Evolutionary conservation across 345 rosid species (phyloP).

Genomic region (Rhizophora mangle): DNA sequence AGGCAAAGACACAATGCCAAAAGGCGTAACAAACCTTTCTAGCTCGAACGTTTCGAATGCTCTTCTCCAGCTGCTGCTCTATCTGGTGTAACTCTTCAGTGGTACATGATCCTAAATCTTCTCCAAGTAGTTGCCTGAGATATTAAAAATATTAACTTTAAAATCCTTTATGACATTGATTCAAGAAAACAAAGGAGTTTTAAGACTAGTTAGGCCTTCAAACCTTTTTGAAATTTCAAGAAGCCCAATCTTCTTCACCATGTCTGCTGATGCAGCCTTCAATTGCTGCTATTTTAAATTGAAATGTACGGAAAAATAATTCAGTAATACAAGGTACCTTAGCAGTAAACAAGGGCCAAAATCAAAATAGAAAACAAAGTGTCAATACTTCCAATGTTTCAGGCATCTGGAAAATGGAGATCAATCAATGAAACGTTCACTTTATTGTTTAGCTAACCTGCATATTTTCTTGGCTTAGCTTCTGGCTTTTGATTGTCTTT

Average conservation of each 20-base stretch:
- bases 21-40: slow-evolving; percentile 29
- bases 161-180: not conserved
- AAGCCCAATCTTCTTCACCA: slow-evolving; percentile 75
- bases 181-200: not conserved
- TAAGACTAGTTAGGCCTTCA: not conserved
- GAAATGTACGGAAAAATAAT: not conserved
- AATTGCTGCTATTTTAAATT: slow-evolving; percentile 51
- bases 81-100: slow-evolving; percentile 39
- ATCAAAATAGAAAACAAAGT: not conserved
- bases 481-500: slow-evolving; percentile 25
- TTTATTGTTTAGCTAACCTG: slow-evolving; percentile 19
- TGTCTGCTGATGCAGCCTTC: slow-evolving; percentile 63
- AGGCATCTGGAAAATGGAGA: too few relatives aligned
- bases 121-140: slow-evolving; percentile 41
- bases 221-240: slow-evolving; percentile 77
- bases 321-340: too few relatives aligned
- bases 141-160: not conserved
- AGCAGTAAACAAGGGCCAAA: not conserved
- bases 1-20: not conserved
- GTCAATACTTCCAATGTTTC: too few relatives aligned
- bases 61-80: slow-evolving; percentile 41
- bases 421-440: too few relatives aligned
- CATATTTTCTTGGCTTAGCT: slow-evolving; percentile 20
- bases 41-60: slow-evolving; percentile 32
- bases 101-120: slow-evolving; percentile 34